Evolutionary conservation across 1,284 basidiomycete genomes (phyloP).

Genomic region (Tilletia setariae): DNA sequence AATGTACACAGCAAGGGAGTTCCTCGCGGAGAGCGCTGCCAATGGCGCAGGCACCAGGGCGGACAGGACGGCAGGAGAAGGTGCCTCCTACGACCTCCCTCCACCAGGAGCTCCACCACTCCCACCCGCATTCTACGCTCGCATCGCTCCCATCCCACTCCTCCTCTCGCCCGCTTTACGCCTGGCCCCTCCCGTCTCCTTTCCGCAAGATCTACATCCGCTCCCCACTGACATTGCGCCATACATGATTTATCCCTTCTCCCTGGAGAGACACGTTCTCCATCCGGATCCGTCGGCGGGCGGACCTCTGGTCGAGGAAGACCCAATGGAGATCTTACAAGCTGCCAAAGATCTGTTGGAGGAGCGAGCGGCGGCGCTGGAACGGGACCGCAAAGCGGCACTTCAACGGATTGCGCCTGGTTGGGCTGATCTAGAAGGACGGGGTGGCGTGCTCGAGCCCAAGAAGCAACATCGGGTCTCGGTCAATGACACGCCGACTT

Average conservation of each 20-base stretch:
- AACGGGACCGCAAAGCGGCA: constrained; percentile 4
- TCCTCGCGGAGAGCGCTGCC: neutral
- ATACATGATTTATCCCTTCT: constrained; percentile 13
- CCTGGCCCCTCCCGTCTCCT: neutral
- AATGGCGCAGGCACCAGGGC: neutral
- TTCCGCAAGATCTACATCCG: constrained; percentile 7
- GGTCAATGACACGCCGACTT: neutral
- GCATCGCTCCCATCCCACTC: constrained; percentile 14
- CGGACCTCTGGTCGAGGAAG: constrained; percentile 9
- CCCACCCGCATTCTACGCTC: constrained; percentile 12
- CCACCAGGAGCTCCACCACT: constrained; percentile 4
- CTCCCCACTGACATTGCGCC: constrained; percentile 1
- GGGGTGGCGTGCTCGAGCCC: constrained; percentile 5
- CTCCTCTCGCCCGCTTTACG: constrained; percentile 11
- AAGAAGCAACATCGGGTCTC: neutral
- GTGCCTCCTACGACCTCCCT: neutral
- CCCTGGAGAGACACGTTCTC: constrained; percentile 7
- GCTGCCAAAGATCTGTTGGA: neutral
- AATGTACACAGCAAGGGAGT: constrained; percentile 7
- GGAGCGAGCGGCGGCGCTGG: neutral
- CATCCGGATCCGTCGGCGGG: constrained; percentile 1
- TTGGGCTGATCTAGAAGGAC: constrained; percentile 8
- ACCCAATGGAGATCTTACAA: neutral
- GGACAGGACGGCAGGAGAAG: no score
- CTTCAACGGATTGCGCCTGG: constrained; percentile 8